Evolutionary conservation across 345 rosid genomes (phyloP), one percentile per base, ranked within the genome.

Genomic region (Eucalyptus regnans): DNA sequence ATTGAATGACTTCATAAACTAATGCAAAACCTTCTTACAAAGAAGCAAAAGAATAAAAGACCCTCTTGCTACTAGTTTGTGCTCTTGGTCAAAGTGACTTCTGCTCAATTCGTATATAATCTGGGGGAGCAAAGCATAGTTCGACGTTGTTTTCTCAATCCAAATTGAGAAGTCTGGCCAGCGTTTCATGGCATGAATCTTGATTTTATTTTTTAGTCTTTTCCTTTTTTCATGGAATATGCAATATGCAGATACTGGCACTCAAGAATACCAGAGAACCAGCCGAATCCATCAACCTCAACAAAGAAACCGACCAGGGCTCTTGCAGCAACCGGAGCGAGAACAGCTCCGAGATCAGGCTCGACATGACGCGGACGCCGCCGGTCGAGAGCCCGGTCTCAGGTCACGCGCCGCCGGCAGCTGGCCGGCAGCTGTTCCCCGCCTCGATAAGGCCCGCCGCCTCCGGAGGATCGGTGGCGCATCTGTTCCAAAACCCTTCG

Each of bases 281-380:
- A 62, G 93, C 97, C 12, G 99, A 97, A 66, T 95, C 97, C 9
- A 97, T 97, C 88, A 98, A 98, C 90, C 95, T 97, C 56, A 98
- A 97, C 91, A 98, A 97, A 92, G 99, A 98, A 90, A 98, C 99
- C 1, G 99, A 96, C 87, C 87, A 86, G 87, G 99, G 99, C 25
- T 97, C 96, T 23, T 94, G 97, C 91, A 97, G 99, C 89, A 97
- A 96, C 92, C 93, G 97, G 94, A 98, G 99, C 84, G 99, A 97
- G 62, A 96, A 94, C 93, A 96, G 99, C 90, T 96, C 98, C n/a
- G 97, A 96, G 86, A 92, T 96, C 51, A 97, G 95, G 90, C 91
- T 96, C 46, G 99, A 98, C 91, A 96, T 97, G 68, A 94, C 97
- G 49, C 94, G 95, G 68, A 92, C 95, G 3, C 96, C 96, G 1